A percentile compares a stretch with the other conserved stretches of the same genome.
phyloP scores from a whole-genome alignment of 306 rosid genomes.

The Quercus aquifolioides region DNA sequence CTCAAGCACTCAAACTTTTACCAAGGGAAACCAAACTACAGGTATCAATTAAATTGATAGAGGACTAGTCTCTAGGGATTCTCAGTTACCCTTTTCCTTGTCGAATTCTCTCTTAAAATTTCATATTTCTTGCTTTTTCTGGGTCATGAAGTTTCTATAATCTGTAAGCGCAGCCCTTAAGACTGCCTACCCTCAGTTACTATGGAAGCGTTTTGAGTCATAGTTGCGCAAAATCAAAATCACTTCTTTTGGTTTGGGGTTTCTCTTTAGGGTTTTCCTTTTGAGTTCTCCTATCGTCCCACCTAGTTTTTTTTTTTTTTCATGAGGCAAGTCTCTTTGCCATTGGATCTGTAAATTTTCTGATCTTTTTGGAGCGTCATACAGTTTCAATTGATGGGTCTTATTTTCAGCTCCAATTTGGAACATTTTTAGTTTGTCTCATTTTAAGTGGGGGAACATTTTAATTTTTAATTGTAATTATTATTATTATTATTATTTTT shows the following conservation, averaged over 20 bases:
- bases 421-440: conserved; percentile 35
- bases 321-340: conserved; percentile 34
- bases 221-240: conserved; percentile 56
- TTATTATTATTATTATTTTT: no score
- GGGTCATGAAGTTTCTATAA: no score
- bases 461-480: not conserved
- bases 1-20: conserved; percentile 90
- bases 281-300: conserved; percentile 38
- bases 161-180: conserved; percentile 71
- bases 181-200: conserved; percentile 69
- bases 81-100: not conserved
- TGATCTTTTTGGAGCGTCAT: conserved; percentile 4
- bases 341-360: conserved; percentile 18
- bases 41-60: conserved; percentile 48
- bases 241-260: conserved; percentile 9
- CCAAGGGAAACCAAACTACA: conserved; percentile 91
- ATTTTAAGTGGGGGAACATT: conserved; percentile 48
- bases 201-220: conserved; percentile 93
- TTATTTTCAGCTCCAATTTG: conserved; percentile 20
- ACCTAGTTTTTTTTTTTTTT: conserved; percentile 9
- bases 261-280: conserved; percentile 72
- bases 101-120: no score
- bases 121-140: not conserved
- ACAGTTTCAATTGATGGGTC: conserved; percentile 27
- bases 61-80: not conserved